Percentiles rank a stretch among this genome's conserved stretches.
These are phyloP conservation scores for Astragalus glycyphyllos DNA, from an alignment of 306 rosid species.

Conservation along the genomic window DNA sequence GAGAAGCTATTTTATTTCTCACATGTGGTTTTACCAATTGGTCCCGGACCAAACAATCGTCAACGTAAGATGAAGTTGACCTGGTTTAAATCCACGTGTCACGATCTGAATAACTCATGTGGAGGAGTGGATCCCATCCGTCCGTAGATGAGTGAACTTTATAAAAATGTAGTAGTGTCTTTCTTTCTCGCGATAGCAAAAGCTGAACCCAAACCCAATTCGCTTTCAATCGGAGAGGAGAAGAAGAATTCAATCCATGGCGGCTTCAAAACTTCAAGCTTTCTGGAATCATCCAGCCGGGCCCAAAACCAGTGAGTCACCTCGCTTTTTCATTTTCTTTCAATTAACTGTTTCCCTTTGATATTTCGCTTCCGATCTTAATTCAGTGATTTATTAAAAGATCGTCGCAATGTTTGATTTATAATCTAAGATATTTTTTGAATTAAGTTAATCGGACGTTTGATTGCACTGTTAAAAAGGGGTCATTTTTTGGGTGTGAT, in stretches of 20 bases:
- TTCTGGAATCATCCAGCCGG: conserved; percentile 98
- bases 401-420: neutral
- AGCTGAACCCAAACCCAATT: conserved; percentile 10
- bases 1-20: too few species aligned
- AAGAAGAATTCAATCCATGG: conserved; percentile 56
- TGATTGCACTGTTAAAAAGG: neutral
- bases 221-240: conserved; percentile 25
- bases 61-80: conserved; percentile 28
- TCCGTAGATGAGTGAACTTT: neutral
- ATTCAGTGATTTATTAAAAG: conserved; percentile 25
- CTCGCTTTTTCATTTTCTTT: conserved; percentile 1
- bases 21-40: conserved; percentile 14
- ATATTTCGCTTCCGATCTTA: conserved; percentile 15
- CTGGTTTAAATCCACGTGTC: conserved; percentile 19
- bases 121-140: conserved; percentile 2
- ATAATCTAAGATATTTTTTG: neutral
- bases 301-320: conserved; percentile 90
- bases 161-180: neutral
- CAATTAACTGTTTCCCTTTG: conserved; percentile 9
- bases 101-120: neutral
- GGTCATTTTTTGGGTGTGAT: too few species aligned
- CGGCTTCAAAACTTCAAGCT: conserved; percentile 88
- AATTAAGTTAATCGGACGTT: neutral
- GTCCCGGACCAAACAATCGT: neutral
- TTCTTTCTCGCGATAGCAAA: neutral